phyloP scores from a whole-genome alignment of 2,329 filamentous ascomycete genomes.

The Calonectria crousiana region DNA sequence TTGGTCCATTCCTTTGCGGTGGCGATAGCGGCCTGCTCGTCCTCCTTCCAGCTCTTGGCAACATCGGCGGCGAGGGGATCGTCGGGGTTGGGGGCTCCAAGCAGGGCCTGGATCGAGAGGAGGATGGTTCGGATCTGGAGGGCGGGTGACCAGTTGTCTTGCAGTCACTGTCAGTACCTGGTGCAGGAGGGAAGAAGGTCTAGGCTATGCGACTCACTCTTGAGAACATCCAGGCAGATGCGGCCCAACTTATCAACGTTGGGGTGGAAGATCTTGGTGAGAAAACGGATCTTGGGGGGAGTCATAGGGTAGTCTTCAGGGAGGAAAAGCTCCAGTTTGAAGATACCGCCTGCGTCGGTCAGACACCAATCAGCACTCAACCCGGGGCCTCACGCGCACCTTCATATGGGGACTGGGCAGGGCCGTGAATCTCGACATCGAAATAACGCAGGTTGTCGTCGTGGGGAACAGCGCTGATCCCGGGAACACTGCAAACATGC shows the following conservation, averaged over 20 bases:
- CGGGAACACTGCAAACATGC: constrained; percentile 77
- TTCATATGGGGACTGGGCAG: constrained; percentile 93
- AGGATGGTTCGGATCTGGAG: constrained; percentile 98
- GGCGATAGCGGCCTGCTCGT: constrained; percentile 91
- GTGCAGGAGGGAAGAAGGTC: neutral
- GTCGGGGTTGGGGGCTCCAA: constrained; percentile 96
- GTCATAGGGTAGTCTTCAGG: constrained; percentile 99
- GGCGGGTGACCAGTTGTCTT: constrained; percentile 98
- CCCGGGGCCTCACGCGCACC: constrained; percentile 63
- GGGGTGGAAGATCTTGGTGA: constrained; percentile 99
- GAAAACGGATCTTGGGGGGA: constrained; percentile 96
- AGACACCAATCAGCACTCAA: constrained; percentile 10
- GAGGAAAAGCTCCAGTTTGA: constrained; percentile 96
- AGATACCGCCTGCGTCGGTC: constrained; percentile 74
- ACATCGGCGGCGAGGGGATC: constrained; percentile 99
- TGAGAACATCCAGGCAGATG: constrained; percentile 96
- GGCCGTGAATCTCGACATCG: constrained; percentile 95
- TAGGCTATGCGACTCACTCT: constrained; percentile 72
- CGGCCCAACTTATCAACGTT: constrained; percentile 98
- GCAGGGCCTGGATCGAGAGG: constrained; percentile 96
- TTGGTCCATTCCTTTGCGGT: constrained; percentile 94
- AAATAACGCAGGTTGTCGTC: constrained; percentile 99
- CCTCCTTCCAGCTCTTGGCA: constrained; percentile 97
- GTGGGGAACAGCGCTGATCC: constrained; percentile 95
- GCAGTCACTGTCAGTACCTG: constrained; percentile 28